These are phyloP conservation scores for Elsinoe fawcettii DNA, from an alignment of 2,329 filamentous ascomycete genomes.

Conservation along the genomic window DNA sequence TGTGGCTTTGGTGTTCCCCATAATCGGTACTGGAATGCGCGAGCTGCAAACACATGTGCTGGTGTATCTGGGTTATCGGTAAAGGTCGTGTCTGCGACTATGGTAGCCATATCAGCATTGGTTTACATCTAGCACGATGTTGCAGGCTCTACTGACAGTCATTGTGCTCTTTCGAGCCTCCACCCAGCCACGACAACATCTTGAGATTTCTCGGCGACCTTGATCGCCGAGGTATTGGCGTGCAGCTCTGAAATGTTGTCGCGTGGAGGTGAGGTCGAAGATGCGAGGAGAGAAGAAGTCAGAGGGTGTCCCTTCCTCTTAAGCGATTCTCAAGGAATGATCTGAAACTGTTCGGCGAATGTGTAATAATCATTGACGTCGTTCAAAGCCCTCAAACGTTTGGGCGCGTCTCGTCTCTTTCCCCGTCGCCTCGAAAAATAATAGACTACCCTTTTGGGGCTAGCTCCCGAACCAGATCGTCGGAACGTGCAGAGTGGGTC, in stretches of 20 bases:
- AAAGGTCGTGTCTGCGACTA: slow-evolving; percentile 10
- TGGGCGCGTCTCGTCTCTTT: slow-evolving; percentile 2
- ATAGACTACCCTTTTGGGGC: neutral
- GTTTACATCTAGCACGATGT: neutral
- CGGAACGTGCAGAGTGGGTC: neutral
- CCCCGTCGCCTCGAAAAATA: neutral
- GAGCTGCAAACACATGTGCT: slow-evolving; percentile 58
- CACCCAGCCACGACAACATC: slow-evolving; percentile 13
- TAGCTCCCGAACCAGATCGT: neutral
- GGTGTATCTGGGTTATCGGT: slow-evolving; percentile 56
- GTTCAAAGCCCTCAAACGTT: slow-evolving; percentile 1
- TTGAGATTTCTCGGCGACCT: neutral
- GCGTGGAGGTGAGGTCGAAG: neutral
- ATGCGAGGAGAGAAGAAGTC: neutral
- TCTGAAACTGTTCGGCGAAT: slow-evolving; percentile 4
- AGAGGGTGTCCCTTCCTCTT: neutral
- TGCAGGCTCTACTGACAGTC: neutral
- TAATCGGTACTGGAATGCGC: slow-evolving; percentile 57
- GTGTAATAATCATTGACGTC: slow-evolving; percentile 5
- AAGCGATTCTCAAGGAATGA: neutral
- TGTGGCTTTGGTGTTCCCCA: slow-evolving; percentile 52
- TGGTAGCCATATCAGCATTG: neutral
- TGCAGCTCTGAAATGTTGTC: neutral
- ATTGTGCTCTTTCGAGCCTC: neutral
- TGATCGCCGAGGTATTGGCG: neutral